These are phyloP conservation scores for Alternaria consortialis DNA, from an alignment of 2,329 filamentous ascomycete genomes.

Conservation along the genomic window DNA sequence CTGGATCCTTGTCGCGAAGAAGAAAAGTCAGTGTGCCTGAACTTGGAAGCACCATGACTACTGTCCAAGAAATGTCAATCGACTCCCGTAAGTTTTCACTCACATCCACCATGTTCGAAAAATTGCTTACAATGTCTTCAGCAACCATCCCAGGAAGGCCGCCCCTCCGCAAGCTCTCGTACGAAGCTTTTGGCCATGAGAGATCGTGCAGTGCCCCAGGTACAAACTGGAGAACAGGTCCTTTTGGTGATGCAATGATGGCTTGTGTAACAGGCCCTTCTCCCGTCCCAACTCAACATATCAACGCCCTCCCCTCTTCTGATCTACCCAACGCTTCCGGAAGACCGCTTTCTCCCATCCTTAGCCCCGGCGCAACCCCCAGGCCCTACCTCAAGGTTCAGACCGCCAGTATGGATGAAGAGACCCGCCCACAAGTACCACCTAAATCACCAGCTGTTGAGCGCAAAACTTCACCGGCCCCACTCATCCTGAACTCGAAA, in stretches of 20 bases:
- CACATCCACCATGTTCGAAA: background rate
- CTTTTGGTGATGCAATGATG: slow-evolving; percentile 53
- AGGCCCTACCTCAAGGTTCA: slow-evolving; percentile 47
- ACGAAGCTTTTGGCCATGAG: slow-evolving; percentile 50
- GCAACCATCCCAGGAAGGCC: slow-evolving; percentile 54
- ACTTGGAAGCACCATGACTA: slow-evolving; percentile 50
- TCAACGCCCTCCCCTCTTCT: slow-evolving; percentile 16
- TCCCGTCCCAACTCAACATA: slow-evolving; percentile 29
- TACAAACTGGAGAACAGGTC: slow-evolving; percentile 49
- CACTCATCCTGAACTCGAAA: slow-evolving; percentile 43
- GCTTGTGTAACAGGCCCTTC: slow-evolving; percentile 51
- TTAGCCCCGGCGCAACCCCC: slow-evolving; percentile 45
- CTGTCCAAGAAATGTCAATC: slow-evolving; percentile 49
- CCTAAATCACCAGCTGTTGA: slow-evolving; percentile 49
- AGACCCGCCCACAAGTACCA: slow-evolving; percentile 45
- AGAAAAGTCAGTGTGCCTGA: slow-evolving; percentile 55
- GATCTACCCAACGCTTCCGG: slow-evolving; percentile 27
- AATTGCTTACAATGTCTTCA: slow-evolving; percentile 28
- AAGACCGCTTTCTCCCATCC: slow-evolving; percentile 38
- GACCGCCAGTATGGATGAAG: slow-evolving; percentile 32
- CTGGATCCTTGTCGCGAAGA: slow-evolving; percentile 50
- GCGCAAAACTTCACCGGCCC: slow-evolving; percentile 47
- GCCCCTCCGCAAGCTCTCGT: slow-evolving; percentile 47
- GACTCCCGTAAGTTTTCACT: slow-evolving; percentile 50
- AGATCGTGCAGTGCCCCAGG: slow-evolving; percentile 52